Conservation (phyloP, 176 grass and related monocot species). For the Bonia amplexicaulis region DNA sequence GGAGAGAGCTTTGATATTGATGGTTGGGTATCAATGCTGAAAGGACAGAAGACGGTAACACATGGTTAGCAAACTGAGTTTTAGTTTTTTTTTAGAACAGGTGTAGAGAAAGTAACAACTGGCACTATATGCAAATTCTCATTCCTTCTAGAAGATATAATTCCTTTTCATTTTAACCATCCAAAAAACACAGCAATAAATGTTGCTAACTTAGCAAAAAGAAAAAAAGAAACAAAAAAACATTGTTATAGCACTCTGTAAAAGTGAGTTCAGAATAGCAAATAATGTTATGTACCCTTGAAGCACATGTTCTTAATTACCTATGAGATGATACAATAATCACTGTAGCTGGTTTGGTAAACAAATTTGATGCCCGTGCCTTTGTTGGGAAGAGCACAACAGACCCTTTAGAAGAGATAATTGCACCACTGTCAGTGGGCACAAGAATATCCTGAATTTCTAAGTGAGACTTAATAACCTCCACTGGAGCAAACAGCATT, state of each 20-base stretch:
- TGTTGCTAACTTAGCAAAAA: neutral
- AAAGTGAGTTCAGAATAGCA: neutral
- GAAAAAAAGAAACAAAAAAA: neutral
- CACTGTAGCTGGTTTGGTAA: slow-evolving; percentile 45
- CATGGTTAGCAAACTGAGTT: neutral
- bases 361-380: slow-evolving; percentile 21
- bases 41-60: slow-evolving; percentile 19
- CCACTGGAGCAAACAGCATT: slow-evolving; percentile 62
- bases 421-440: slow-evolving; percentile 55
- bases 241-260: neutral
- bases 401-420: slow-evolving; percentile 50
- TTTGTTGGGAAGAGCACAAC: slow-evolving; percentile 54
- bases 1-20: slow-evolving; percentile 61
- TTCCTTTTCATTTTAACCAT: slow-evolving; percentile 5
- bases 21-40: slow-evolving; percentile 60
- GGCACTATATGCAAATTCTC: neutral
- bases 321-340: slow-evolving; percentile 70
- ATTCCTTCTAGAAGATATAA: neutral
- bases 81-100: neutral
- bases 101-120: neutral
- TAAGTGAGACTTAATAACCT: slow-evolving; percentile 41
- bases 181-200: neutral
- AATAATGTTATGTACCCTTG: slow-evolving; percentile 6
- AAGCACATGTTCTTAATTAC: slow-evolving; percentile 35
- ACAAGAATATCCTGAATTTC: slow-evolving; percentile 46